These are phyloP conservation scores for Xerocomus minutiporus DNA, from an alignment of 1,284 basidiomycete genomes.

Conservation along the genomic window DNA sequence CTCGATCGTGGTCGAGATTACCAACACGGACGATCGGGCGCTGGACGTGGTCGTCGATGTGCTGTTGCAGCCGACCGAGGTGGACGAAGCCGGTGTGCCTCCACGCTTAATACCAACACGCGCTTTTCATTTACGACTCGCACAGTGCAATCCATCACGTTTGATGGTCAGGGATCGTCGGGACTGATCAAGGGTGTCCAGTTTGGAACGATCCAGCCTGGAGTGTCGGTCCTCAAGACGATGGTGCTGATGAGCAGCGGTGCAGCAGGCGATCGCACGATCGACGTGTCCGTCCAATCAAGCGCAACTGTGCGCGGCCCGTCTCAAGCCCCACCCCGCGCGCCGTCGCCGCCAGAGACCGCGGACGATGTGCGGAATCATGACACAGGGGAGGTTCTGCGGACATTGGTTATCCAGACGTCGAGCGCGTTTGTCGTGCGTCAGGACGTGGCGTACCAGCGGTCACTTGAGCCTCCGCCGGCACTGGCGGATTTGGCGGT, in stretches of 20 bases:
- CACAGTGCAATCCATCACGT: slow-evolving; percentile 57
- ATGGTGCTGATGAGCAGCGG: slow-evolving; percentile 57
- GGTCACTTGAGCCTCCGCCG: slow-evolving; percentile 26
- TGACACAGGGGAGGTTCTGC: slow-evolving; percentile 51
- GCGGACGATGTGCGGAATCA: slow-evolving; percentile 15
- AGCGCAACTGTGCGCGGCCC: slow-evolving; percentile 21
- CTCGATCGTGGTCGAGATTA: slow-evolving; percentile 62
- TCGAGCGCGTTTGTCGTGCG: slow-evolving; percentile 49
- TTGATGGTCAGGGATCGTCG: slow-evolving; percentile 60
- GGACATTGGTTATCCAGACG: slow-evolving; percentile 58
- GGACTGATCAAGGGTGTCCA: slow-evolving; percentile 68
- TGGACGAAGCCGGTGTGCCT: slow-evolving; percentile 66
- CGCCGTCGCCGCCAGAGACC: background rate
- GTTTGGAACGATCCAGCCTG: slow-evolving; percentile 59
- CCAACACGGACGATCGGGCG: slow-evolving; percentile 62
- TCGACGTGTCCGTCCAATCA: slow-evolving; percentile 76
- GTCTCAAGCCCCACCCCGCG: background rate
- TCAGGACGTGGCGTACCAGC: slow-evolving; percentile 49
- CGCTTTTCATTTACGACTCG: background rate
- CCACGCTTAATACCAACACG: no score
- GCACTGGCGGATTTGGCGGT: slow-evolving; percentile 48
- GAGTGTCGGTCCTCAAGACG: slow-evolving; percentile 52
- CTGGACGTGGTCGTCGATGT: slow-evolving; percentile 69
- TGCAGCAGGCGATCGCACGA: slow-evolving; percentile 55
- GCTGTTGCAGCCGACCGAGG: slow-evolving; percentile 72